Evolutionary conservation across 2,329 filamentous ascomycete genomes (phyloP).

Genomic region (Calycina herbarum): DNA sequence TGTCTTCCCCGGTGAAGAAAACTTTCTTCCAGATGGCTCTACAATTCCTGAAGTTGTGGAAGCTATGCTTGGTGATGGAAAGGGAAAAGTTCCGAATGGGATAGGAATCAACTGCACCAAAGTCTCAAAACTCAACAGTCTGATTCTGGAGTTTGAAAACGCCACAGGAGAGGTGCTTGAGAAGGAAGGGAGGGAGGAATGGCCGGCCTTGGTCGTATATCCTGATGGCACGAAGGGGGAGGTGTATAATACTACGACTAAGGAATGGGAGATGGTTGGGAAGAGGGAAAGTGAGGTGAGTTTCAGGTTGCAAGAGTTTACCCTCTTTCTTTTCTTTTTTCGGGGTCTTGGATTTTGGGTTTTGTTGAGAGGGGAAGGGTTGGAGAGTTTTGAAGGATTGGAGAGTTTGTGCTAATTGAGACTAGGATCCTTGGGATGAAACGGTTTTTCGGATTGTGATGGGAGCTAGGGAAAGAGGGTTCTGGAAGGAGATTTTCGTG

Average conservation of each 20-base stretch:
- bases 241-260: slow-evolving; percentile 63
- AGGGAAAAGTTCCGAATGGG: slow-evolving; percentile 51
- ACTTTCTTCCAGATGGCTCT: slow-evolving; percentile 58
- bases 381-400: no score
- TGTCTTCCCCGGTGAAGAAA: slow-evolving; percentile 57
- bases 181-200: slow-evolving; percentile 38
- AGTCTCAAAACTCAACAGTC: slow-evolving; percentile 57
- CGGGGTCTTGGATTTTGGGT: neutral
- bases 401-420: neutral
- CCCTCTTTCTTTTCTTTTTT: neutral
- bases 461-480: slow-evolving; percentile 27
- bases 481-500: slow-evolving; percentile 41
- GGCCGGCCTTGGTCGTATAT: slow-evolving; percentile 62
- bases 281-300: slow-evolving; percentile 15
- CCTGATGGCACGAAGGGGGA: slow-evolving; percentile 70
- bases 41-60: slow-evolving; percentile 44
- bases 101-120: slow-evolving; percentile 71
- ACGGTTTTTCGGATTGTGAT: slow-evolving; percentile 39
- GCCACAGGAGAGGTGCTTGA: slow-evolving; percentile 44
- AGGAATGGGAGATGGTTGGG: slow-evolving; percentile 55
- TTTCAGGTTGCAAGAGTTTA: neutral
- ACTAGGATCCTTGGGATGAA: slow-evolving; percentile 39
- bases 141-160: slow-evolving; percentile 57
- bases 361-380: neutral
- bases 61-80: slow-evolving; percentile 34